Conservation (phyloP, 106 monocot genomes). For the Dendrobium nobile region DNA sequence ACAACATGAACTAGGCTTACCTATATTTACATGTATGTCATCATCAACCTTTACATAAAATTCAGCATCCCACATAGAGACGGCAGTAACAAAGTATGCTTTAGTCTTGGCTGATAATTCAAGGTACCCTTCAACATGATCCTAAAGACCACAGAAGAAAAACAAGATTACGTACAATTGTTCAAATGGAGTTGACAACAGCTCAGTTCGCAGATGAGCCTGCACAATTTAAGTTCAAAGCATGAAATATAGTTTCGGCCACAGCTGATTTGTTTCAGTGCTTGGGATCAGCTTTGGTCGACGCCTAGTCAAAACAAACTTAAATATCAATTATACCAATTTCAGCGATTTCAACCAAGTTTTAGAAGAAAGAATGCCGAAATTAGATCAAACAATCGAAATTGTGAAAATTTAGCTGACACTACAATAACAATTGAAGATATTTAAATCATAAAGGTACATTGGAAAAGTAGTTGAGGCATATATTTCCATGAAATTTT, state of each 20-base stretch:
- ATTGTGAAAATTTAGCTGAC: no score
- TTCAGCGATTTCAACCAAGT: background rate
- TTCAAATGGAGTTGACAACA: background rate
- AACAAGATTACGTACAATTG: background rate
- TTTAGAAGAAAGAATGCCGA: no score
- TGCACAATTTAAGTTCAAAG: background rate
- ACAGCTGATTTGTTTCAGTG: no score
- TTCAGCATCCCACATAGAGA: conserved; percentile 91
- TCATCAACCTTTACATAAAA: conserved; percentile 97
- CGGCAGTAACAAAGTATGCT: conserved; percentile 84
- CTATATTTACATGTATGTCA: conserved; percentile 98
- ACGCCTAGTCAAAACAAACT: background rate
- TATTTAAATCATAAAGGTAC: background rate
- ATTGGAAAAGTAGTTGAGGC: no score
- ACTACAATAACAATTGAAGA: no score
- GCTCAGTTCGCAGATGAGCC: background rate
- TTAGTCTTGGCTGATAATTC: conserved; percentile 94
- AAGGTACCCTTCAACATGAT: conserved; percentile 97
- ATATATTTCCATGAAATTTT: no score
- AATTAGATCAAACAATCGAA: no score
- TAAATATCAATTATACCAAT: background rate
- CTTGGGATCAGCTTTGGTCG: no score
- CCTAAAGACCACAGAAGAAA: conserved; percentile 27
- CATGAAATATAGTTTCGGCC: background rate
- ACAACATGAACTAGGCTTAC: conserved; percentile 15